Evolutionary conservation across 805 yeast species (phyloP).

Genomic region (Kregervanrija delftensis): DNA sequence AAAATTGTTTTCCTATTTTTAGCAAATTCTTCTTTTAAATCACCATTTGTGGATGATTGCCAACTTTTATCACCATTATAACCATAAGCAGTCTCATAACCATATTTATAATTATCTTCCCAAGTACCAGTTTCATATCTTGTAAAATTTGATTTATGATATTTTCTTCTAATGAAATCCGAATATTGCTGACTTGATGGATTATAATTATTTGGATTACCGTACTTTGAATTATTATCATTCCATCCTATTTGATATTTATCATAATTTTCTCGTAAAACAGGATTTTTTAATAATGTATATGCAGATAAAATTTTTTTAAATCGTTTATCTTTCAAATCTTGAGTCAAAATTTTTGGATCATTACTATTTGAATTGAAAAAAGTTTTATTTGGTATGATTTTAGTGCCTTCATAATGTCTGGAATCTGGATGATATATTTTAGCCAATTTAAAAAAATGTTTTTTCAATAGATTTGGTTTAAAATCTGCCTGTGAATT

Average conservation of each 20-base stretch:
- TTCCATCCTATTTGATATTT: constrained; percentile 40
- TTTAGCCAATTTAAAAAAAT: constrained; percentile 59
- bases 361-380: constrained; percentile 3
- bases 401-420: not conserved
- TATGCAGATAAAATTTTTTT: constrained; percentile 52
- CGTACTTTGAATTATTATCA: constrained; percentile 16
- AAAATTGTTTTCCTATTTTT: constrained; percentile 24
- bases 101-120: constrained; percentile 22
- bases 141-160: constrained; percentile 5
- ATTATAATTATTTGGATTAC: constrained; percentile 17
- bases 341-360: constrained; percentile 10
- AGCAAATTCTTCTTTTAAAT: constrained; percentile 20
- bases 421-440: constrained; percentile 73
- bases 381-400: constrained; percentile 5
- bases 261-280: constrained; percentile 40
- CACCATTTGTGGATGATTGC: constrained; percentile 20
- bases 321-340: constrained; percentile 40
- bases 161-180: constrained; percentile 3
- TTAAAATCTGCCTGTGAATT: constrained; percentile 28
- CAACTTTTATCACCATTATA: constrained; percentile 22
- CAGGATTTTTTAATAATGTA: constrained; percentile 41
- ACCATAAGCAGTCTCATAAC: constrained; percentile 19
- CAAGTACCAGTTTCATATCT: constrained; percentile 22
- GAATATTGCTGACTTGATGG: constrained; percentile 13
- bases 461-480: constrained; percentile 34